Evolutionary conservation across 2,329 filamentous ascomycete genomes (phyloP), one percentile per base, ranked within the genome.

Genomic region (Fusarium guadeloupense): DNA sequence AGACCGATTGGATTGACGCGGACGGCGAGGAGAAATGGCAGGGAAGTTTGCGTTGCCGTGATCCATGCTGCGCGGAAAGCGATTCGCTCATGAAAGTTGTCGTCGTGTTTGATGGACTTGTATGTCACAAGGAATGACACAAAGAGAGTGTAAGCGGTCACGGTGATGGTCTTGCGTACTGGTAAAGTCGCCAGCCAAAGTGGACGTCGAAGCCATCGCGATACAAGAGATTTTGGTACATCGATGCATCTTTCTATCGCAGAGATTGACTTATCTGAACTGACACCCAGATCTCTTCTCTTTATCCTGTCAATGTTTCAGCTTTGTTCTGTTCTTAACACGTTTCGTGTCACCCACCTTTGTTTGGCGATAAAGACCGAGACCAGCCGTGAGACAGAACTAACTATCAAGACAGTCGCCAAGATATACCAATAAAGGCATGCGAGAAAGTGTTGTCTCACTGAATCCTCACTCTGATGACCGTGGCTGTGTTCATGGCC

Each of bases 61-160:
- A 70, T 62, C 68, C 68, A 70, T 20, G 60, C 68, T 8, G 67
- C 68, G 19, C 68, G 68, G 46, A 70, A 70, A 14, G 52, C 68
- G 7, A 70, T 52, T n/a, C 68, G 61, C 44, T 70, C 68, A 19
- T 62, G 53, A 5, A 64, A 70, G 19, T 58, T 68, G n/a, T 30
- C 65, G n/a, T 70, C 68, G 19, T 71, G 63, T 9, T 71, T 69
- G 25, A 71, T 59, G 21, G 67, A 50, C 30, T 71, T 70, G 42
- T 47, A 71, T 0, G 68, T 69, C 1, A 71, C 20, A 4, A 70
- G 59, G 12, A 68, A 56, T 9, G 63, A 35, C 5, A 70, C 26
- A 21, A 71, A 67, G 0, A 57, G 50, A 14, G 68, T 56, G 25
- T 70, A 70, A 4, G 45, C 8, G 17, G 55, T 16, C 17, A 71